These are phyloP conservation scores for Moelleriella libera DNA, from an alignment of 2,329 filamentous ascomycete species.

Conservation along the genomic window DNA sequence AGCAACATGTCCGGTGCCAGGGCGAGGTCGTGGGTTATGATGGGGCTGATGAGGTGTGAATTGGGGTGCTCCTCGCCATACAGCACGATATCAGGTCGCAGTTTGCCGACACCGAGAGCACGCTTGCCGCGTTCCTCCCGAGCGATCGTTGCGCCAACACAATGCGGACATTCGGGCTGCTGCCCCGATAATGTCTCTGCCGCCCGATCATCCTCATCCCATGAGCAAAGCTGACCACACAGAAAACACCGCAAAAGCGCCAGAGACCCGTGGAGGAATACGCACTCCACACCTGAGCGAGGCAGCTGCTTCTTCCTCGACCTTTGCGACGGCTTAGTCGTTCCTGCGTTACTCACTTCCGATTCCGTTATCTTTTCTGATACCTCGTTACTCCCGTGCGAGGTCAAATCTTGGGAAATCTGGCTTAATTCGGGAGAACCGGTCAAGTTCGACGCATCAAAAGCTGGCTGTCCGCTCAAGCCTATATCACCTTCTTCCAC, in stretches of 20 bases:
- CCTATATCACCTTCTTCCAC: slow-evolving; percentile 17
- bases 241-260: slow-evolving; percentile 49
- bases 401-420: slow-evolving; percentile 1
- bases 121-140: slow-evolving; percentile 52
- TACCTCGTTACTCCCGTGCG: not conserved
- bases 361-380: not conserved
- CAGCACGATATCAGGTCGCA: slow-evolving; percentile 59
- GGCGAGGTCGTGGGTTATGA: slow-evolving; percentile 53
- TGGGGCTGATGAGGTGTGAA: slow-evolving; percentile 51
- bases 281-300: slow-evolving; percentile 42
- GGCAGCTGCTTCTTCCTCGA: slow-evolving; percentile 12
- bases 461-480: slow-evolving; percentile 4
- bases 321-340: slow-evolving; percentile 5
- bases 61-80: slow-evolving; percentile 63
- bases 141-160: slow-evolving; percentile 45
- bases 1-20: slow-evolving; percentile 53
- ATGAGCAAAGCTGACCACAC: slow-evolving; percentile 41
- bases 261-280: slow-evolving; percentile 61
- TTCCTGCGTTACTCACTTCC: slow-evolving; percentile 8
- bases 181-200: slow-evolving; percentile 45
- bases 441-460: slow-evolving; percentile 6
- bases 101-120: slow-evolving; percentile 50
- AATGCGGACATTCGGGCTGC: slow-evolving; percentile 54
- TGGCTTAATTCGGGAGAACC: slow-evolving; percentile 2
- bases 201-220: slow-evolving; percentile 43